Conservation (phyloP, 768 basidiomycete genomes). For the Neoboletus subvelutipes region DNA sequence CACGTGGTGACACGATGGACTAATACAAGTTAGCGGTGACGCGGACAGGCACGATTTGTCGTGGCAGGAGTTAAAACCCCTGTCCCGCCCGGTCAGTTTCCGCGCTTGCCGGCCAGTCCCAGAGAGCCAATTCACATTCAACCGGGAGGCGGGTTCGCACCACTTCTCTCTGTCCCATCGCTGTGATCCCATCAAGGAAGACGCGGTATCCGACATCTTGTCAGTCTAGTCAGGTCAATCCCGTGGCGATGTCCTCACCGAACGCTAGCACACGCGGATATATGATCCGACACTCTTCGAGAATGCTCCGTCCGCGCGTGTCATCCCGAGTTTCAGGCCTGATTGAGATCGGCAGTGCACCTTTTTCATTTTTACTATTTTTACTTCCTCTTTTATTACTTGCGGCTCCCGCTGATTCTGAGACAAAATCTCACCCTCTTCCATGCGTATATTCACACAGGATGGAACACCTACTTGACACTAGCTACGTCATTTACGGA, state of each 20-base stretch:
- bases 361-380: background rate
- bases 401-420: background rate
- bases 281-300: background rate
- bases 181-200: slow-evolving; percentile 2
- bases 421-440: background rate
- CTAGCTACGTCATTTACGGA: background rate
- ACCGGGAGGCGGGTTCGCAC: background rate
- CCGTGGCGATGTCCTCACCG: background rate
- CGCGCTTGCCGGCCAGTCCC: background rate
- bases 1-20: background rate
- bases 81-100: background rate
- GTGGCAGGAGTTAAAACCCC: background rate
- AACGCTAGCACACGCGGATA: too few relatives aligned
- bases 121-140: background rate
- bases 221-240: too few relatives aligned
- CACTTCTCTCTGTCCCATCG: background rate
- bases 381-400: background rate
- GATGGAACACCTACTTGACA: background rate
- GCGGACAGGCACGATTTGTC: background rate
- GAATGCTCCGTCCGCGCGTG: background rate
- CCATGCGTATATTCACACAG: background rate
- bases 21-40: background rate
- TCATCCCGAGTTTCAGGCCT: background rate
- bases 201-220: background rate
- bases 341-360: background rate